Evolutionary conservation across 345 rosid species (phyloP).

Genomic region (Eucalyptus urophylla): DNA sequence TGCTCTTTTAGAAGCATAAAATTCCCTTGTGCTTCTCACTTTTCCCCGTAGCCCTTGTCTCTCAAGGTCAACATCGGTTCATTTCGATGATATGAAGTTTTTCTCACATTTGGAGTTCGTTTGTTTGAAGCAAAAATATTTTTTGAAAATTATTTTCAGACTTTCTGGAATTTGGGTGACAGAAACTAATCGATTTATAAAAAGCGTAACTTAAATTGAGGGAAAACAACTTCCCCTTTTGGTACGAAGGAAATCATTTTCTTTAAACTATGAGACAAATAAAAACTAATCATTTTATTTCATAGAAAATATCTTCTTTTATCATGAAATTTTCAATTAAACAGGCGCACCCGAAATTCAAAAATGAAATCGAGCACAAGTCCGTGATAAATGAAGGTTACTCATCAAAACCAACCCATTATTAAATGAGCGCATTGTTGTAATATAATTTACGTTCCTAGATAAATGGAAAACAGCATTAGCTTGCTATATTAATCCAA

Average conservation of each 20-base stretch:
- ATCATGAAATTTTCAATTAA: background rate
- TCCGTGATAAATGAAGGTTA: background rate
- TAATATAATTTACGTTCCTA: background rate
- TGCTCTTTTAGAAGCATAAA: background rate
- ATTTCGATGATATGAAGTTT: background rate
- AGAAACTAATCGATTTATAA: no score
- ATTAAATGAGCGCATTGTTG: background rate
- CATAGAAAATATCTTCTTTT: no score
- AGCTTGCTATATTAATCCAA: background rate
- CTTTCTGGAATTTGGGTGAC: background rate
- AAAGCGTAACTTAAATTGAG: background rate
- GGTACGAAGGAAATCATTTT: background rate
- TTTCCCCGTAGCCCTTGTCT: background rate
- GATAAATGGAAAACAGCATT: background rate
- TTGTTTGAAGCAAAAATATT: background rate
- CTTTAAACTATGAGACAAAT: no score
- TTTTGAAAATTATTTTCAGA: no score
- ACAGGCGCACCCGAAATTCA: accelerated
- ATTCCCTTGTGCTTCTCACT: background rate
- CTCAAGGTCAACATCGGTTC: background rate
- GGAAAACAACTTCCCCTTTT: no score
- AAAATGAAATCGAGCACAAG: no score
- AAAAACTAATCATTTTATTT: no score
- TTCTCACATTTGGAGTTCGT: no score
- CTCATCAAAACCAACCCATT: background rate